Evolutionary conservation across 805 yeast species (phyloP).

Genomic region (Sugiyamaella boreocaroliniensis): DNA sequence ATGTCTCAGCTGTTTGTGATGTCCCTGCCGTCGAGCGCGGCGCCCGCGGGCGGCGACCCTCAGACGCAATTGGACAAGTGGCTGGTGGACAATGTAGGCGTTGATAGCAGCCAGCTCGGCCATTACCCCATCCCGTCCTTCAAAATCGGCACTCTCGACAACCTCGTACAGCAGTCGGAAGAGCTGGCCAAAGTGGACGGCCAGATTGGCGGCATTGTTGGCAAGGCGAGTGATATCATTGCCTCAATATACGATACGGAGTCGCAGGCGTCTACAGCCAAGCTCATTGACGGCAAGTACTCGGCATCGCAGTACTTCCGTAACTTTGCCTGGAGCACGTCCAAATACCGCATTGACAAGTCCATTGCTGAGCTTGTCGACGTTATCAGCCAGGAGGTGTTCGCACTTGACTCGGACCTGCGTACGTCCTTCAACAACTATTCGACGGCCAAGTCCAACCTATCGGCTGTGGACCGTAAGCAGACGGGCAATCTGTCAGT

Average conservation of each 20-base stretch:
- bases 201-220: conserved; percentile 63
- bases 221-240: conserved; percentile 72
- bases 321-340: conserved; percentile 78
- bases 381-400: conserved; percentile 66
- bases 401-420: conserved; percentile 79
- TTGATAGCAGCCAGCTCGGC: conserved; percentile 41
- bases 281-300: conserved; percentile 43
- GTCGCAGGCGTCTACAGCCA: conserved; percentile 41
- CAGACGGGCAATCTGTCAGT: conserved; percentile 90
- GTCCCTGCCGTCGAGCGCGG: conserved; percentile 46
- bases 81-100: conserved; percentile 26
- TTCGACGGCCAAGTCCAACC: conserved; percentile 73
- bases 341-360: conserved; percentile 79
- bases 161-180: conserved; percentile 83
- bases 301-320: conserved; percentile 61
- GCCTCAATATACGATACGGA: conserved; percentile 41
- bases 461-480: conserved; percentile 85
- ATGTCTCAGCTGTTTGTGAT: conserved; percentile 21
- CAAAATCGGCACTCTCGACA: conserved; percentile 91
- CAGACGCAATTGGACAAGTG: conserved; percentile 32
- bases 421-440: conserved; percentile 67
- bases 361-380: conserved; percentile 70
- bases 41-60: conserved; percentile 33
- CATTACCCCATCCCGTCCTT: conserved; percentile 69
- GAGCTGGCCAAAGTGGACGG: conserved; percentile 76